phyloP scores from a whole-genome alignment of 2,329 filamentous ascomycete genomes.

The Hirsutella rhossiliensis region DNA sequence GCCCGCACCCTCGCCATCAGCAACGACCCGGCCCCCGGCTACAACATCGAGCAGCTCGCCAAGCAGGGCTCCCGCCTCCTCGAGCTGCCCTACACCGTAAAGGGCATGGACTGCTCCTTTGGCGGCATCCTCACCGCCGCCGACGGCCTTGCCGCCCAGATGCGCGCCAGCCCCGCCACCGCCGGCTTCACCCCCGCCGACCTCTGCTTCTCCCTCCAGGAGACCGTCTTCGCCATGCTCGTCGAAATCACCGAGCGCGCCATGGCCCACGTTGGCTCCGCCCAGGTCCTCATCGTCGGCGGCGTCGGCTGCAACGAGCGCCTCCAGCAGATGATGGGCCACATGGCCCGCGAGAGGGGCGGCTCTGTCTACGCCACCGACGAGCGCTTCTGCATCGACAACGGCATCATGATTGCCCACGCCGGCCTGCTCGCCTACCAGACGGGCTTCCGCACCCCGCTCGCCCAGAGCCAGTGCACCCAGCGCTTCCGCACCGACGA shows the following conservation, averaged over 20 bases:
- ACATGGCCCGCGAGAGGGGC: constrained; percentile 80
- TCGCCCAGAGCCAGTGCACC: constrained; percentile 76
- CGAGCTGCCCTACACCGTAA: constrained; percentile 89
- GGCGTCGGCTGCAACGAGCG: constrained; percentile 93
- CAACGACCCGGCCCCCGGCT: constrained; percentile 93
- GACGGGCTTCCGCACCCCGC: constrained; percentile 63
- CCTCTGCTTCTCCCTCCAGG: constrained; percentile 87
- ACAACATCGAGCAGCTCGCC: constrained; percentile 95
- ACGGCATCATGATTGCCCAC: constrained; percentile 99
- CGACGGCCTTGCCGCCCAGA: constrained; percentile 64
- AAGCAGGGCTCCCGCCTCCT: constrained; percentile 60
- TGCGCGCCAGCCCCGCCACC: constrained; percentile 32
- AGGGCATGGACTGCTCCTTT: constrained; percentile 98
- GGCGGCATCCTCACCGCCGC: constrained; percentile 79
- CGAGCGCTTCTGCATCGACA: constrained; percentile 96
- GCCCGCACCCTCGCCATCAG: constrained; percentile 81
- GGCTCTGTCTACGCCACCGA: constrained; percentile 91
- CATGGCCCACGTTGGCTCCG: constrained; percentile 92
- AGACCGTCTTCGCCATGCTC: constrained; percentile 92
- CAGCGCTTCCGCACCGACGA: constrained; percentile 76
- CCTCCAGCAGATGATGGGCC: constrained; percentile 95
- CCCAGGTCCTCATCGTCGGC: constrained; percentile 86
- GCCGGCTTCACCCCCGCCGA: constrained; percentile 65
- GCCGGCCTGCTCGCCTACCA: constrained; percentile 78
- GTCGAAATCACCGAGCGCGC: constrained; percentile 97